phyloP scores from a whole-genome alignment of 225 moss, liverwort and hornwort species.

The Physcomitrellopsis africana region DNA sequence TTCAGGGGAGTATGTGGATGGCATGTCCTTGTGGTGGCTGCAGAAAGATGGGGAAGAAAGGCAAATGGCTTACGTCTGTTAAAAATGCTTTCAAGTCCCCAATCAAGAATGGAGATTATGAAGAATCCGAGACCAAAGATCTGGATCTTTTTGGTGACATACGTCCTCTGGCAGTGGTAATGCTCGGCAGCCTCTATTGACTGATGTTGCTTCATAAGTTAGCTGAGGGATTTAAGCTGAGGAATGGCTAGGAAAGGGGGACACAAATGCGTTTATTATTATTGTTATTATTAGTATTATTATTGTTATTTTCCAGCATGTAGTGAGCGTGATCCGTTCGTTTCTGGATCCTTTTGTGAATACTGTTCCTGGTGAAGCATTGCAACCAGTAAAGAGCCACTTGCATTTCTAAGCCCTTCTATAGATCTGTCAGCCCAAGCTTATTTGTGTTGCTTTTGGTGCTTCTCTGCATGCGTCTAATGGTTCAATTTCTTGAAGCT shows the following conservation, averaged over 20 bases:
- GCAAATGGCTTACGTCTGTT: conserved; percentile 89
- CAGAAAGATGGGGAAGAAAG: conserved; percentile 93
- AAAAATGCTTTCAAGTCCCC: conserved; percentile 95
- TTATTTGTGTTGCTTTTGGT: neutral
- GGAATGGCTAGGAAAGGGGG: no score
- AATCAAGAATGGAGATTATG: conserved; percentile 62
- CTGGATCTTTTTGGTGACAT: conserved; percentile 58
- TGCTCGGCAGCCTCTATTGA: neutral
- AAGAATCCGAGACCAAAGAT: conserved; percentile 54
- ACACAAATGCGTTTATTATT: neutral
- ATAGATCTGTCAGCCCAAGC: neutral
- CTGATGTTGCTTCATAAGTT: conserved; percentile 2
- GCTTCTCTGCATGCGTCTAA: neutral
- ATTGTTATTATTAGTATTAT: neutral
- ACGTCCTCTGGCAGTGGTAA: conserved; percentile 48
- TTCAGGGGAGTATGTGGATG: no score
- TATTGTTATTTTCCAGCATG: neutral
- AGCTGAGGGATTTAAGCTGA: neutral
- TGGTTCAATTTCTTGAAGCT: conserved; percentile 20
- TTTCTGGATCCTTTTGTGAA: neutral
- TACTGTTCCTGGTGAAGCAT: no score
- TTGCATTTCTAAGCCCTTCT: no score
- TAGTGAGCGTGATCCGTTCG: neutral
- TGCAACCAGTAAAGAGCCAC: no score
- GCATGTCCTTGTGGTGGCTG: conserved; percentile 14